Base-by-base conservation (phyloP, 1,139 yeast species). In the Scheffersomyces insectosa region DNA sequence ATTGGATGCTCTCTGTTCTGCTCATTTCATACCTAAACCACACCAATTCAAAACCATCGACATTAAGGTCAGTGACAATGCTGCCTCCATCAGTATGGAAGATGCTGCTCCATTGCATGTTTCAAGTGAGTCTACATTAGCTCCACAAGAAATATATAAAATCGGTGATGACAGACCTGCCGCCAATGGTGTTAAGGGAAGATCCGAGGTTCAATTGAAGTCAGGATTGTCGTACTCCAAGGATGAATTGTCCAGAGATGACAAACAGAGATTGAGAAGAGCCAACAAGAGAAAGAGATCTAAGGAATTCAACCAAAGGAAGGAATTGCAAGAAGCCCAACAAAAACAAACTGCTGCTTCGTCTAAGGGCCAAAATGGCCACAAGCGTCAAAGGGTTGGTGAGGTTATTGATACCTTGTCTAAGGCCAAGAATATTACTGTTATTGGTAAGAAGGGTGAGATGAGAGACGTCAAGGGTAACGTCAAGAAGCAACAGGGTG, bases 81-180 rank as follows among this genome's bases (percentile, higher is more conserved):
- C 60, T 3, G 84, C 96, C 2, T 79, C 96, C 2, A 85, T 93
- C 42, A 62, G 85, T 5, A 88, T 91, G 96, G 99, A 93, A 67
- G 99, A 93, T 59, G 95, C 97, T 1, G 98, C 91, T 66, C 99
- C 99, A 38, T 74, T 88, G 43, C 84, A 91, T 36, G 77, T 88
- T 68, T 80, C 95, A 2, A 70, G 80, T 29, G 88, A 84, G 25
- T 72, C 85, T n/a, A 79, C 87, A 41, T 75, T 93, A 56, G 99
- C 99, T 2, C 99, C 99, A 34, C 99, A 93, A 67, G 99, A 93
- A 68, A 76, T 93, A n/a, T 93, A 85, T 66, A 80, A 76, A 58
- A 74, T 85, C 20, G 77, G 75, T 25, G 74, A 70, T 47, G 75
- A 68, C 44, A 78, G 75, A 40, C 73, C 76, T 31, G 71, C 73